phyloP scores from a whole-genome alignment of 192 early-diverging fungal species.

The Coemansia reversa region DNA sequence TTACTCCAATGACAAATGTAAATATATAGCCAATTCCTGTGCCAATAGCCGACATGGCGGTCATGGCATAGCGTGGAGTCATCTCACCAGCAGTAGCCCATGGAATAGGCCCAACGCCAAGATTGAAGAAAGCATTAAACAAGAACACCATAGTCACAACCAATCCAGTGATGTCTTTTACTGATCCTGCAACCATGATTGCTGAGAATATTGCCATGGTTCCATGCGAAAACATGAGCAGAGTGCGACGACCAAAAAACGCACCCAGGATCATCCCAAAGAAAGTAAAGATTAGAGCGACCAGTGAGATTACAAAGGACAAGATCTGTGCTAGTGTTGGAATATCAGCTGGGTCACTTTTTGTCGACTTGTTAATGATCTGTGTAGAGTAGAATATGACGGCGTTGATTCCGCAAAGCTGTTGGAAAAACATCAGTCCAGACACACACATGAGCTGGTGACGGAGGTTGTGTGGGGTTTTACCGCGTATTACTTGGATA shows the following conservation, averaged over 20 bases:
- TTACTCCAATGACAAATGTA: conserved; percentile 62
- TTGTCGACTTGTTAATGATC: conserved; percentile 65
- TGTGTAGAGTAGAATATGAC: conserved; percentile 85
- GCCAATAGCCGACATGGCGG: conserved; percentile 67
- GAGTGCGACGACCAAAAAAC: conserved; percentile 65
- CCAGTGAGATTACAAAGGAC: conserved; percentile 49
- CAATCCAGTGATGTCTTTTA: conserved; percentile 55
- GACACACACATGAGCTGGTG: conserved; percentile 65
- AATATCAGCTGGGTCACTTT: conserved; percentile 49
- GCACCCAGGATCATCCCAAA: conserved; percentile 64
- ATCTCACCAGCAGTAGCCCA: conserved; percentile 80
- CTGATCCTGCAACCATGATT: conserved; percentile 64
- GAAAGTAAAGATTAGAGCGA: conserved; percentile 48
- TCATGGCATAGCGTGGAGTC: conserved; percentile 71
- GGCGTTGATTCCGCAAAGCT: conserved; percentile 83
- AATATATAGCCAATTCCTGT: conserved; percentile 74
- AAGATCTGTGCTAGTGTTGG: conserved; percentile 55
- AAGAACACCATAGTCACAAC: conserved; percentile 69
- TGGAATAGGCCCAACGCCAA: conserved; percentile 80
- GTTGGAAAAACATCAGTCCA: conserved; percentile 72
- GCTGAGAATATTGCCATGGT: conserved; percentile 66
- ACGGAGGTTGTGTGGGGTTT: conserved; percentile 57
- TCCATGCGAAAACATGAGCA: conserved; percentile 66
- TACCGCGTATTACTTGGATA: conserved; percentile 56
- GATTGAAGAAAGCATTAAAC: conserved; percentile 75